Evolutionary conservation across 306 rosid species (phyloP).

Genomic region (Sophora flavescens): DNA sequence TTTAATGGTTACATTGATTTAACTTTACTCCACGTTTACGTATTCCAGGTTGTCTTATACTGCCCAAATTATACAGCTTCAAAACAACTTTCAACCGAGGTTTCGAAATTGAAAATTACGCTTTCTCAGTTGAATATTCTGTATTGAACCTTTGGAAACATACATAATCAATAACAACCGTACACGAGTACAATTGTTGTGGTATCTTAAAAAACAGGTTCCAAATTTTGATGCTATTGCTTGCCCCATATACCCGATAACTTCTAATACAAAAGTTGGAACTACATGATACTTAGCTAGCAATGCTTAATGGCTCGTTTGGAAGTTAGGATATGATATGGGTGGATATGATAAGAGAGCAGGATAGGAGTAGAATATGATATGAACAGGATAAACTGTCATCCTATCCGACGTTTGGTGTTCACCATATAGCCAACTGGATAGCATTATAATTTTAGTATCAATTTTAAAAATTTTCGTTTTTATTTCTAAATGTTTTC

Average conservation of each 20-base stretch:
- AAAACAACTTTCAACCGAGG: slow-evolving; percentile 51
- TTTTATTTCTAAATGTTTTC: too few relatives aligned
- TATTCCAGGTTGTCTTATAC: slow-evolving; percentile 46
- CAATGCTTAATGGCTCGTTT: neutral
- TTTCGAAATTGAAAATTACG: slow-evolving; percentile 52
- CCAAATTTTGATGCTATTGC: neutral
- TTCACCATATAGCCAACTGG: too few relatives aligned
- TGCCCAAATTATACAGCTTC: slow-evolving; percentile 52
- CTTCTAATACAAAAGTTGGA: neutral
- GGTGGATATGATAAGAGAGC: too few relatives aligned
- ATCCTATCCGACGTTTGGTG: too few relatives aligned
- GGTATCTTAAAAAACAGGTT: neutral
- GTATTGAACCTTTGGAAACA: neutral
- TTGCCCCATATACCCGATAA: neutral
- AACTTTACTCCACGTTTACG: neutral
- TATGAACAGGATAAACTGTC: too few relatives aligned
- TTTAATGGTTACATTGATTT: neutral
- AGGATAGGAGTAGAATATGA: too few relatives aligned
- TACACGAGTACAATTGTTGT: neutral
- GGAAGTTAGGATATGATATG: too few relatives aligned
- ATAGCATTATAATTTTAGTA: too few relatives aligned
- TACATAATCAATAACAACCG: neutral
- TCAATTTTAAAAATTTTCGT: too few relatives aligned
- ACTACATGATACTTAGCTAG: neutral
- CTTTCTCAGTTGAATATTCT: neutral